Evolutionary conservation across 805 yeast genomes (phyloP).

Genomic region (Nakazawaea laoshanensis): DNA sequence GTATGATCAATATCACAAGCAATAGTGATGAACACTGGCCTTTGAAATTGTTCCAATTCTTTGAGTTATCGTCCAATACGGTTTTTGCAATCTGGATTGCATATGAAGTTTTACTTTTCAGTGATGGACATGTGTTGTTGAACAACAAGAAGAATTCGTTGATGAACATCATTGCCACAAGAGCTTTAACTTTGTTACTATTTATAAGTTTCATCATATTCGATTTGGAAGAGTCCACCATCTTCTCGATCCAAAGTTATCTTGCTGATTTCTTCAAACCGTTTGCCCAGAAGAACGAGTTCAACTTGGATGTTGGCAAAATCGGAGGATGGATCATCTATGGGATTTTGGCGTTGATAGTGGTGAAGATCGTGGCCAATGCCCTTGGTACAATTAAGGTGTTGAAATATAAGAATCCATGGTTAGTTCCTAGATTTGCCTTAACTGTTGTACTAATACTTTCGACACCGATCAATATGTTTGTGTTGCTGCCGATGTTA

Average conservation of each 20-base stretch:
- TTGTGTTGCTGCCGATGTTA: slow-evolving; percentile 6
- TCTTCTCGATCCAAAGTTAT: slow-evolving; percentile 20
- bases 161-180: slow-evolving; percentile 12
- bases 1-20: slow-evolving; percentile 12
- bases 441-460: slow-evolving; percentile 2
- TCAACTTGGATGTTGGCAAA: slow-evolving; percentile 14
- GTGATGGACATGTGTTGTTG: slow-evolving; percentile 19
- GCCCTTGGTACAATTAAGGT: slow-evolving; percentile 14
- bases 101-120: slow-evolving; percentile 21
- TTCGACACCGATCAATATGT: slow-evolving; percentile 7
- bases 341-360: slow-evolving; percentile 13
- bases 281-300: slow-evolving; percentile 10
- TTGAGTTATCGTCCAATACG: slow-evolving; percentile 16
- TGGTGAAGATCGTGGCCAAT: slow-evolving; percentile 7
- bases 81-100: slow-evolving; percentile 21
- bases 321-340: slow-evolving; percentile 18
- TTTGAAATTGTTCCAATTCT: slow-evolving; percentile 15
- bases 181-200: slow-evolving; percentile 14
- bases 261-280: slow-evolving; percentile 7
- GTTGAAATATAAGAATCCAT: slow-evolving; percentile 9
- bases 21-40: slow-evolving; percentile 15
- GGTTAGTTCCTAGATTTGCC: slow-evolving; percentile 7
- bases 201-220: slow-evolving; percentile 19
- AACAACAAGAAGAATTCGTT: slow-evolving; percentile 12
- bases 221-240: slow-evolving; percentile 20